These are phyloP conservation scores for Esteya vermicola DNA, from an alignment of 2,329 filamentous ascomycete species.

Conservation along the genomic window DNA sequence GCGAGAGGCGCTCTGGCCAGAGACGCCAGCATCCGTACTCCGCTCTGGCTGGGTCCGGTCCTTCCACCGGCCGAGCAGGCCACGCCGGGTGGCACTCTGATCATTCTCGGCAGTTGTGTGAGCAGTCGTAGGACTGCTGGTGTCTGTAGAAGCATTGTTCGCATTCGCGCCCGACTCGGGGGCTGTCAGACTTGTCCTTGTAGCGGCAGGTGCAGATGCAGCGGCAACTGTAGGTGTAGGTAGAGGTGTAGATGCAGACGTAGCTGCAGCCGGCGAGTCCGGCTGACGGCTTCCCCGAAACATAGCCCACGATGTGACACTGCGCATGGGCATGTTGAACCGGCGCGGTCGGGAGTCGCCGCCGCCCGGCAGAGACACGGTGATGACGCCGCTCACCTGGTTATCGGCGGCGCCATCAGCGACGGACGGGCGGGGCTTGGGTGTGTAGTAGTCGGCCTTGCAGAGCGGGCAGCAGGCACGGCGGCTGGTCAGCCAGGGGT, in stretches of 20 bases:
- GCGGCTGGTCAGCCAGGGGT: conserved; percentile 90
- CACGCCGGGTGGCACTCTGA: not conserved
- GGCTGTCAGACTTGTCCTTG: too few relatives aligned
- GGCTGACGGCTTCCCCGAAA: conserved; percentile 15
- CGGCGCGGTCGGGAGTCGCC: conserved; percentile 19
- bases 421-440: conserved; percentile 60
- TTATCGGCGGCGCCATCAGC: conserved; percentile 21
- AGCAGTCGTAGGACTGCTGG: too few relatives aligned
- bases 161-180: too few relatives aligned
- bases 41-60: not conserved
- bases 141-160: too few relatives aligned
- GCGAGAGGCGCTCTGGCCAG: not conserved
- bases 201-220: too few relatives aligned
- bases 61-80: conserved; percentile 12
- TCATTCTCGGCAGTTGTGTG: not conserved
- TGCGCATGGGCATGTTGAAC: conserved; percentile 32
- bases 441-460: conserved; percentile 94
- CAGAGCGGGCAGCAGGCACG: conserved; percentile 93
- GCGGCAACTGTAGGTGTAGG: too few relatives aligned
- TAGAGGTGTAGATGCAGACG: too few relatives aligned
- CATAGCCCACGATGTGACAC: conserved; percentile 24
- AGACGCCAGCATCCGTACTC: not conserved
- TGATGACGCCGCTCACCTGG: conserved; percentile 16
- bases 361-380: conserved; percentile 14
- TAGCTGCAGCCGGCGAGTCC: too few relatives aligned